A percentile compares a stretch with the other conserved stretches of the same genome.
Conservation (phyloP, 495 filamentous ascomycete genomes). For the Aspergillus carlsbadensis region DNA sequence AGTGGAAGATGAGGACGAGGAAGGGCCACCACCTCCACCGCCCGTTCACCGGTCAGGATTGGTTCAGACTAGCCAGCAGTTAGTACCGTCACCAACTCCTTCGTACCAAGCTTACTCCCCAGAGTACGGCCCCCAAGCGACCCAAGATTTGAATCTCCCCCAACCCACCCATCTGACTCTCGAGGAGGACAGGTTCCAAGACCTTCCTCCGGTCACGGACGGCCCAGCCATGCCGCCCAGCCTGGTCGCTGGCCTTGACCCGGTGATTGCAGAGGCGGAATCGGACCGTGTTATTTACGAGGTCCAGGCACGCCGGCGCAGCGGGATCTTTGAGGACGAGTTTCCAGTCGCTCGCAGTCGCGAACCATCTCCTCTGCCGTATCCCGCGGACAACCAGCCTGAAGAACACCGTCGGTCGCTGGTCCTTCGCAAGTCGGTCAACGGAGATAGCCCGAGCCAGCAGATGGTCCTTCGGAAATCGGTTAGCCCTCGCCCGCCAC, state of each 20-base stretch:
- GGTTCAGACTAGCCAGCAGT: slow-evolving; percentile 26
- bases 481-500: slow-evolving; percentile 18
- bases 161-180: slow-evolving; percentile 15
- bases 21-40: slow-evolving; percentile 47
- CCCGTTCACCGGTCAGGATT: slow-evolving; percentile 46
- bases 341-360: slow-evolving; percentile 27
- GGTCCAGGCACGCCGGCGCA: slow-evolving; percentile 25
- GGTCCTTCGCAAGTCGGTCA: slow-evolving; percentile 10
- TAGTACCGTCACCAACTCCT: slow-evolving; percentile 27
- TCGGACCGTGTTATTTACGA: slow-evolving; percentile 41
- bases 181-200: slow-evolving; percentile 17
- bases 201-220: slow-evolving; percentile 33
- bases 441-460: slow-evolving; percentile 1
- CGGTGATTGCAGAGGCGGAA: slow-evolving; percentile 54
- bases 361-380: slow-evolving; percentile 25
- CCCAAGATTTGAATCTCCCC: slow-evolving; percentile 18
- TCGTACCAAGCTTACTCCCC: slow-evolving; percentile 38
- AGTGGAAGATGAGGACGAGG: slow-evolving; percentile 65
- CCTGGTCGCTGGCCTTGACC: slow-evolving; percentile 69
- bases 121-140: slow-evolving; percentile 23
- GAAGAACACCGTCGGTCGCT: slow-evolving; percentile 20
- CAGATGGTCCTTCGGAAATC: slow-evolving; percentile 15
- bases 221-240: slow-evolving; percentile 59
- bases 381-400: slow-evolving; percentile 37
- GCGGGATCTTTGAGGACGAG: slow-evolving; percentile 32